A percentile compares a stretch with the other conserved stretches of the same genome.
Conservation (phyloP, 257 asterid species). For the Parsonsia alboflavescens region DNA sequence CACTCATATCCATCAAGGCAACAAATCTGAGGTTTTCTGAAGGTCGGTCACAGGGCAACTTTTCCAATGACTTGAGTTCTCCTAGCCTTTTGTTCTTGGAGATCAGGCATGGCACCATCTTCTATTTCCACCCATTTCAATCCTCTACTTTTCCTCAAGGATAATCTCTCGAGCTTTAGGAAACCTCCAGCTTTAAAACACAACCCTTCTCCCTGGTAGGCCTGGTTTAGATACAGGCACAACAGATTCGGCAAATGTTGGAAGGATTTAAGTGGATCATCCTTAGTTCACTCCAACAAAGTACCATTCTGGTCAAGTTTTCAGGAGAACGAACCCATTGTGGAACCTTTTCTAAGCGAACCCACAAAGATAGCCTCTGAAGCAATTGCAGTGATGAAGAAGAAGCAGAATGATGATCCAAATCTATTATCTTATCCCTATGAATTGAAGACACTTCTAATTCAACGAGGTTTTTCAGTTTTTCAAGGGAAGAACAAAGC, state of each 20-base stretch:
- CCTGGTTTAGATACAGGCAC: conserved; percentile 4
- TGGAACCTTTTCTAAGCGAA: conserved; percentile 23
- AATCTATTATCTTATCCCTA: conserved; percentile 15
- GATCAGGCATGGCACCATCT: background rate
- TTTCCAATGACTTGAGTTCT: background rate
- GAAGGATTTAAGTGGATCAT: conserved; percentile 23
- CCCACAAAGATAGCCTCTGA: conserved; percentile 11
- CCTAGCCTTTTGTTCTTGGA: background rate
- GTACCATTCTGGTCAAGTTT: conserved; percentile 11
- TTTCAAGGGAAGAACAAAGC: conserved; percentile 26
- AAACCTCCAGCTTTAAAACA: background rate
- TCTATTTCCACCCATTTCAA: background rate
- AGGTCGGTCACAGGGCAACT: background rate
- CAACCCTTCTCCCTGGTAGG: background rate
- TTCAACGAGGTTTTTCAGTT: conserved; percentile 17
- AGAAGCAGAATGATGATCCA: conserved; percentile 5
- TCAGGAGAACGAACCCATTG: conserved; percentile 25
- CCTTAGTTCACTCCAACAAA: conserved; percentile 16
- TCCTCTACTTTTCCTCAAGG: background rate
- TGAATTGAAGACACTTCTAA: conserved; percentile 9
- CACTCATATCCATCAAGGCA: background rate
- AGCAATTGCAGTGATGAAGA: conserved; percentile 15
- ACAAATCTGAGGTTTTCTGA: background rate
- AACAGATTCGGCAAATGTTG: conserved; percentile 33
- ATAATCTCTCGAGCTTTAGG: background rate